Percentiles rank a stretch among this genome's conserved stretches.
These are phyloP conservation scores for Flueggea neowawraea DNA, from an alignment of 441 rosid genomes.

Conservation along the genomic window DNA sequence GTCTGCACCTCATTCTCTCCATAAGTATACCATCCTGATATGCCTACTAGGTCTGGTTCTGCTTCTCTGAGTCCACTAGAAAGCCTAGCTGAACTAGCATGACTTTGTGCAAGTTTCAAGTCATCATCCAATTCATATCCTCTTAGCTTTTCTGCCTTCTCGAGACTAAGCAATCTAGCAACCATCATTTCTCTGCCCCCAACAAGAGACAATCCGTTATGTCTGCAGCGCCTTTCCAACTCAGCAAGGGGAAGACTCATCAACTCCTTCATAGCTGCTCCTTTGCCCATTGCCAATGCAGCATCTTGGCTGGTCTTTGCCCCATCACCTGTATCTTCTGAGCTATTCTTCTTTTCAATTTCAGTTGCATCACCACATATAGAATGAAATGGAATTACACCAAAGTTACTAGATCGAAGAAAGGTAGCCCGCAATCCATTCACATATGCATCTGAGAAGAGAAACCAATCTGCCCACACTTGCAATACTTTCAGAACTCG, in stretches of 20 bases:
- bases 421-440: conserved; percentile 94
- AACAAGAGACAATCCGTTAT: conserved; percentile 94
- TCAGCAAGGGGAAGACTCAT: conserved; percentile 90
- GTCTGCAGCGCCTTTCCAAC: conserved; percentile 98
- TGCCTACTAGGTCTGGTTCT: conserved; percentile 44
- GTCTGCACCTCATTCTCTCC: conserved; percentile 48
- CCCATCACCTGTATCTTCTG: conserved; percentile 47
- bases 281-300: conserved; percentile 97
- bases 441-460: conserved; percentile 98
- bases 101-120: conserved; percentile 53
- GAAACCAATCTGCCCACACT: conserved; percentile 99
- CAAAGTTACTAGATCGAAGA: conserved; percentile 87
- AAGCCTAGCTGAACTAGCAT: conserved; percentile 43
- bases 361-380: conserved; percentile 87
- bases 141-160: conserved; percentile 95
- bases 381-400: conserved; percentile 85
- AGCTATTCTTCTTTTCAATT: conserved; percentile 56
- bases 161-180: conserved; percentile 86
- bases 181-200: conserved; percentile 99
- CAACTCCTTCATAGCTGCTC: conserved; percentile 90
- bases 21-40: conserved; percentile 42
- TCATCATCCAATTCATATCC: conserved; percentile 82
- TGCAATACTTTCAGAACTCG: conserved; percentile 97
- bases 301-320: conserved; percentile 68
- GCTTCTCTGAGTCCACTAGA: conserved; percentile 48